These are phyloP conservation scores for Eucalyptus cloeziana DNA, from an alignment of 345 rosid species.

Conservation along the genomic window DNA sequence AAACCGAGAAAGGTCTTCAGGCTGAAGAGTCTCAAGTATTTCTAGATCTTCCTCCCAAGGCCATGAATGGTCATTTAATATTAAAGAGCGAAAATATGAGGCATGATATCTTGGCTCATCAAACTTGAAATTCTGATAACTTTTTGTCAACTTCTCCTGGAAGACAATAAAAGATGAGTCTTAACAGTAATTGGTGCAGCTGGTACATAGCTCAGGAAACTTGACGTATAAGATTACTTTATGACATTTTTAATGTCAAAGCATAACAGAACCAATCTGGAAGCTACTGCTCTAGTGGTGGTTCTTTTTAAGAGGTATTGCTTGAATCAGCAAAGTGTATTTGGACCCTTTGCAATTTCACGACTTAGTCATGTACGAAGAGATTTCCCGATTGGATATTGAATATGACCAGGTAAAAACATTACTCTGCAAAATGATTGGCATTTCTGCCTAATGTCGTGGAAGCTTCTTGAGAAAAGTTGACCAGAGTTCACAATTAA, in stretches of 20 bases:
- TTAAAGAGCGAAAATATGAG: constrained; percentile 48
- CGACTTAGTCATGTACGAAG: not conserved
- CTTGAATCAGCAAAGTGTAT: not conserved
- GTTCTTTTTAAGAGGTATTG: not conserved
- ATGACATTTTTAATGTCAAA: not conserved
- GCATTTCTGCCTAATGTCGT: not conserved
- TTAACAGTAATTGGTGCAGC: not conserved
- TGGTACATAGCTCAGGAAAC: no score
- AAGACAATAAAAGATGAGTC: not conserved
- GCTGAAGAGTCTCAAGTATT: constrained; percentile 38
- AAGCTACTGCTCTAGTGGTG: not conserved
- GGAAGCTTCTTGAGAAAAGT: not conserved
- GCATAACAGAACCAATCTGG: not conserved
- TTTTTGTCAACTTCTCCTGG: constrained; percentile 67
- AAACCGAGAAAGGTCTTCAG: constrained; percentile 55
- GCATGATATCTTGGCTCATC: constrained; percentile 71
- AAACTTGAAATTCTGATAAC: constrained; percentile 60
- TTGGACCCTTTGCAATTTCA: not conserved
- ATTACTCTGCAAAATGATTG: not conserved
- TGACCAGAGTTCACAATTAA: not conserved
- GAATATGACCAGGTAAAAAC: not conserved
- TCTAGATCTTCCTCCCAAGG: constrained; percentile 66
- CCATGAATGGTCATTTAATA: constrained; percentile 53
- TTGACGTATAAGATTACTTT: not conserved
- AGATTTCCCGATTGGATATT: not conserved